Conservation (phyloP, 306 rosid species). For the Hippophae rhamnoides region DNA sequence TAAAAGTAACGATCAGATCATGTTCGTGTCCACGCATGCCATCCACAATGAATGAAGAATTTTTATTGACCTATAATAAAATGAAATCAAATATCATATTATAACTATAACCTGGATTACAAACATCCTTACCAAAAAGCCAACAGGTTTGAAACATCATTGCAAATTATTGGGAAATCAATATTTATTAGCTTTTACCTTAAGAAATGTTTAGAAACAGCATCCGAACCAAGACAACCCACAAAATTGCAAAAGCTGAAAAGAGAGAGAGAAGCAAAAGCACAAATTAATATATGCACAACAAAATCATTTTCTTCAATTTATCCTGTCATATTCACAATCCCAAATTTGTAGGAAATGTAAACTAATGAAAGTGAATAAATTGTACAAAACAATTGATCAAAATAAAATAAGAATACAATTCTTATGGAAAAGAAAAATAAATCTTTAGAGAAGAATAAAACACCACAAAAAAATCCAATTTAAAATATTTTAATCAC, state of each 20-base stretch:
- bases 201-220: conserved; percentile 73
- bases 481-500: too few relatives aligned
- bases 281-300: too few relatives aligned
- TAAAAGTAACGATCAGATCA: conserved; percentile 41
- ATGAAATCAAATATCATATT: conserved; percentile 14
- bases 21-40: conserved; percentile 46
- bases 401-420: too few relatives aligned
- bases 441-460: too few relatives aligned
- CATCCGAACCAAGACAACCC: conserved; percentile 79
- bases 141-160: background rate
- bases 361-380: too few relatives aligned
- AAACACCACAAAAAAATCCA: too few relatives aligned
- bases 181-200: conserved; percentile 31
- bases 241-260: conserved; percentile 76
- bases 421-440: too few relatives aligned
- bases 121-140: conserved; percentile 1
- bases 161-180: background rate
- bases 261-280: conserved; percentile 15
- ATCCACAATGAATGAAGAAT: conserved; percentile 73
- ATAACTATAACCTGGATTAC: conserved; percentile 1
- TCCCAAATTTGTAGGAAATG: too few relatives aligned
- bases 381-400: too few relatives aligned
- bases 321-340: too few relatives aligned
- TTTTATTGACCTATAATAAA: conserved; percentile 33
- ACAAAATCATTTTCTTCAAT: too few relatives aligned